phyloP scores from a whole-genome alignment of 805 yeast genomes.

The Candida sonorensis region DNA sequence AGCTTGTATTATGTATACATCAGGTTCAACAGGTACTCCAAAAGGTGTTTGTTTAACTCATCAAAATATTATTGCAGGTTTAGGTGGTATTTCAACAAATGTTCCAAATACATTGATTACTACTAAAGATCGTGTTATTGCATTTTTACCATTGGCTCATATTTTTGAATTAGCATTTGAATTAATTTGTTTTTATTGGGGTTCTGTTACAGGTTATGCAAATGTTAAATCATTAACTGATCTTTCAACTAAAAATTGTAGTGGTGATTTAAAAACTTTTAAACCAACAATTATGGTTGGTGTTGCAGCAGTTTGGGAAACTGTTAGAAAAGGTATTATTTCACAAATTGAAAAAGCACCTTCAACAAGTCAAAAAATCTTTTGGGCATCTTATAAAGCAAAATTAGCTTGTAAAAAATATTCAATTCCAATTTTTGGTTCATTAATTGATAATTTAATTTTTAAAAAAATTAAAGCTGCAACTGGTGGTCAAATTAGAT shows the following conservation, averaged over 20 bases:
- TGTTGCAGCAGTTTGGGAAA: constrained; percentile 98
- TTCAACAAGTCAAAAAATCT: constrained; percentile 61
- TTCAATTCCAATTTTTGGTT: constrained; percentile 74
- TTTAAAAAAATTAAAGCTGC: constrained; percentile 89
- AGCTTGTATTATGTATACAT: constrained; percentile 80
- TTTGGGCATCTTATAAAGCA: constrained; percentile 82
- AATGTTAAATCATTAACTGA: constrained; percentile 87
- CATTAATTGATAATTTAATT: constrained; percentile 60
- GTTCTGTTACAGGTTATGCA: constrained; percentile 84
- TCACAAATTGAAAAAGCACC: constrained; percentile 67
- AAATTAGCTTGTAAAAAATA: constrained; percentile 57
- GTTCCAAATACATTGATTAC: constrained; percentile 46
- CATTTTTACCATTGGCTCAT: constrained; percentile 93
- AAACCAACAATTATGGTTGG: constrained; percentile 95
- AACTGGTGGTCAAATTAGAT: constrained; percentile 83
- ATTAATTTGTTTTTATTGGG: constrained; percentile 78
- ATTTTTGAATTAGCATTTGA: constrained; percentile 91
- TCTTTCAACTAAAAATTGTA: constrained; percentile 72
- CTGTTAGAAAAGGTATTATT: constrained; percentile 85
- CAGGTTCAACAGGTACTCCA: constrained; percentile 82
- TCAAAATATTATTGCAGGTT: constrained; percentile 69
- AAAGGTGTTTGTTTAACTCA: constrained; percentile 75
- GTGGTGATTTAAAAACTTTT: constrained; percentile 81
- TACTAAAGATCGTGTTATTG: constrained; percentile 65
- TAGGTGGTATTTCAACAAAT: constrained; percentile 71